Base-by-base conservation (phyloP, 441 rosid genomes). In the Gossypium davidsonii region DNA sequence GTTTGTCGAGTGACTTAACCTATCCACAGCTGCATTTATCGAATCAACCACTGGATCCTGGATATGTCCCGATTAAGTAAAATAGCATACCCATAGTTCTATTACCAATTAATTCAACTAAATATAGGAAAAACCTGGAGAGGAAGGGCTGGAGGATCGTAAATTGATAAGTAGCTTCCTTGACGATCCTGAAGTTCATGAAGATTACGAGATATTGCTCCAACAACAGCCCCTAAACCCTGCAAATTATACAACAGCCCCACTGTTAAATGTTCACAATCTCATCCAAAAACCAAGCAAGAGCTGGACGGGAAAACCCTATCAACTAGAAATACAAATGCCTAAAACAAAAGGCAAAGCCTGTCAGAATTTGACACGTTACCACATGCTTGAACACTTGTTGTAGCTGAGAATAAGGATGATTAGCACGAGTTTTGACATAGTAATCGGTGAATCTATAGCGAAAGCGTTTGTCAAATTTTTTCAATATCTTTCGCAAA, bases 341-440 rank as follows among this genome's bases (percentile, higher is more conserved):
- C 2, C 34, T 62, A 73, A 42, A 34, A 46, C 14, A 10, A 56
- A 48, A 51, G 48, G 70, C 52, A 39, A 26, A 49, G 77, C 74
- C 70, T 71, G 26, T 69, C 49, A 44, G 67, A 64, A 7, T 60
- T 79, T 4, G 28, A 39, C 67, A 51, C 42, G 73, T 83, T 95
- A 95, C 99, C 98, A 93, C 99, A 73, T 96, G 99, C 86, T 93
- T 96, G 75, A 88, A 93, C 59, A 96, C 98, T 93, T 96, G 98
- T 72, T 92, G 99, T 79, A 96, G 85, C 84, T 93, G 97, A 20
- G 98, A 93, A 81, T 96, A 96, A 69, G 99, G 99, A 86, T 96
- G 99, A 84, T 93, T 88, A 53, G 98, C 94, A 46, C 98, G 97
- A 49, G 97, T 93, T 80, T 91, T 91, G 67, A 96, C 97, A 76